Evolutionary conservation across 2,329 filamentous ascomycete genomes (phyloP).

Genomic region (Alternaria panax): DNA sequence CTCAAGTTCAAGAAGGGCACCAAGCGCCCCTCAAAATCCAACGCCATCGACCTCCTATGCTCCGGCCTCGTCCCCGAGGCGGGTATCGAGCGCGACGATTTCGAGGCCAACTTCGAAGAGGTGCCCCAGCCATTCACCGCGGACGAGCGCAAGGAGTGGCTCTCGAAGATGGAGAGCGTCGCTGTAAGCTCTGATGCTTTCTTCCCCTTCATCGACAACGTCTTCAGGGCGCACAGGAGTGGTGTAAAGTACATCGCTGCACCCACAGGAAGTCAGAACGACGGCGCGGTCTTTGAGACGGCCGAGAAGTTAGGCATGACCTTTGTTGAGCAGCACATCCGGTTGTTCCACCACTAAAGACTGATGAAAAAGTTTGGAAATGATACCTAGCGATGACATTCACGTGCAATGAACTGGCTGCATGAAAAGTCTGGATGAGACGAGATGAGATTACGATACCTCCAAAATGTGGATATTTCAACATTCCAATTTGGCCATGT

Average conservation of each 20-base stretch:
- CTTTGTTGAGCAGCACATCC: slow-evolving; percentile 92
- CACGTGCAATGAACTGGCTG: slow-evolving; percentile 9
- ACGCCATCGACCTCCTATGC: slow-evolving; percentile 94
- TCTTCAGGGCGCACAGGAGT: slow-evolving; percentile 87
- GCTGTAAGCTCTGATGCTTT: slow-evolving; percentile 95
- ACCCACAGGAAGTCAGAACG: slow-evolving; percentile 88
- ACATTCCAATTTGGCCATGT: neutral
- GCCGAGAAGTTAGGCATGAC: slow-evolving; percentile 91
- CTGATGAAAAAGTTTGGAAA: neutral
- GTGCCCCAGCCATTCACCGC: slow-evolving; percentile 82
- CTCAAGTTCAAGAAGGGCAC: slow-evolving; percentile 98
- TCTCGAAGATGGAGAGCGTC: slow-evolving; percentile 80
- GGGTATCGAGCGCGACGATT: slow-evolving; percentile 83
- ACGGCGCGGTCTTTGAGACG: slow-evolving; percentile 81
- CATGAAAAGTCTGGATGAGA: neutral
- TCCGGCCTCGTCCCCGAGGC: slow-evolving; percentile 85
- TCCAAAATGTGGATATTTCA: slow-evolving; percentile 14
- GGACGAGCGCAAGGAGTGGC: slow-evolving; percentile 86
- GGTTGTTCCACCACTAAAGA: slow-evolving; percentile 89
- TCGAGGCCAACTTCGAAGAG: slow-evolving; percentile 88
- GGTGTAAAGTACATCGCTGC: slow-evolving; percentile 97
- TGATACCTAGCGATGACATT: slow-evolving; percentile 1
- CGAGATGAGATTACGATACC: slow-evolving; percentile 9
- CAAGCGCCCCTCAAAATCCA: slow-evolving; percentile 97
- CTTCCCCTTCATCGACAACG: slow-evolving; percentile 98